Base-by-base conservation (phyloP, 345 rosid species). In the Salix purpurea region DNA sequence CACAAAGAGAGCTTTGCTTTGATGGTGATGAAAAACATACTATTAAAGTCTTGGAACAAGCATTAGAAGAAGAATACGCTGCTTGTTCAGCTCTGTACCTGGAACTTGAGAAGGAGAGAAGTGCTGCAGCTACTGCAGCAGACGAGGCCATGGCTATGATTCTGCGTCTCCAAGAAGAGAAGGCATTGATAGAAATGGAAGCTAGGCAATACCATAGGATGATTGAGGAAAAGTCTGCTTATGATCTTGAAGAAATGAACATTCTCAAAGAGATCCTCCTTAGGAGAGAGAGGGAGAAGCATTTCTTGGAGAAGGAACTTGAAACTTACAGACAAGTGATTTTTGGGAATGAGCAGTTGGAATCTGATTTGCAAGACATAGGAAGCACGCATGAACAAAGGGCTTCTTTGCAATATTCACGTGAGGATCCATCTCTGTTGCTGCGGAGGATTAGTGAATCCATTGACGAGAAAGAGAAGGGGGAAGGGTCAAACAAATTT, bases 131-230 rank as follows among this genome's bases (percentile, higher is more conserved):
- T 30, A 82, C 89, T 48, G 96, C 96, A 66, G 89, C 94, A 72
- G 98, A 96, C 81, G 99, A 93, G 87, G 91, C 97, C 70, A 88
- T 93, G 94, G 92, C 97, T 77, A 92, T 96, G 99, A 91, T 96
- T 78, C 67, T 80, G 69, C 90, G 92, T 71, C 77, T 95, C 64
- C 99, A 95, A 78, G 87, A 88, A 67, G 97, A 91, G 71, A 93
- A 90, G 87, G 97, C 99, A 65, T 71, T 84, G 0, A 80, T 91
- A 75, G 93, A 90, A 81, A 96, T 91, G 97, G 98, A 91, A 84
- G 93, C 91, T 62, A 91, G 84, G 81, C 98, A 95, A 76, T 90
- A 89, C 65, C 93, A 88, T 69, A 86, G 97, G 79, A 90, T 95
- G 91, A 91, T 90, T 28, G 99, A 93, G 73, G 99, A 95, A 79